Evolutionary conservation across 192 early-diverging fungal genomes (phyloP).

Genomic region (Coemansia sp.): DNA sequence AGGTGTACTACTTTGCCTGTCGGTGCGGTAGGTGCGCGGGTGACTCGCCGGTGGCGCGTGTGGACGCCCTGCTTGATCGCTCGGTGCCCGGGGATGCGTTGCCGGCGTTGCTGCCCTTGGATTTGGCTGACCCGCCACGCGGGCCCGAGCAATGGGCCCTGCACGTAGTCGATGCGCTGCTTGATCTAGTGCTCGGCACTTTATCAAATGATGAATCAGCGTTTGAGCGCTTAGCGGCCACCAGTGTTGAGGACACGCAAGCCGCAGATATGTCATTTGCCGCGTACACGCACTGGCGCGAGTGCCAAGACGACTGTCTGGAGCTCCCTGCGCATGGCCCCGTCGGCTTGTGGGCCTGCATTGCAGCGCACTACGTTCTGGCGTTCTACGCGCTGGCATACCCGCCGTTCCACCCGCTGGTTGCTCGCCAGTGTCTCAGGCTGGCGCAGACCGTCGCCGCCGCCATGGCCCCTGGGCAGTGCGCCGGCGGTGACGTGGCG

Average conservation of each 20-base stretch:
- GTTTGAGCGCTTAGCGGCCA: neutral
- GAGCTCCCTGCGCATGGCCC: slow-evolving; percentile 11
- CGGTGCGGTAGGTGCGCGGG: slow-evolving; percentile 23
- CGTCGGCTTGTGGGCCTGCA: slow-evolving; percentile 15
- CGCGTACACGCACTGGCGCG: slow-evolving; percentile 44
- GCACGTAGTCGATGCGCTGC: slow-evolving; percentile 3
- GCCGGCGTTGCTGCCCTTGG: slow-evolving; percentile 23
- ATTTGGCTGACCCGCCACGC: slow-evolving; percentile 15
- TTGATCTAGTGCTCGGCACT: neutral
- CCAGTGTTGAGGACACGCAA: no score
- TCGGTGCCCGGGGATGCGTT: neutral
- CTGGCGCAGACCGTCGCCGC: slow-evolving; percentile 30
- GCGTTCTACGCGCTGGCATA: slow-evolving; percentile 32
- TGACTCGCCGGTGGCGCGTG: neutral
- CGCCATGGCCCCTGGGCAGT: no score
- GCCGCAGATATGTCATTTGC: slow-evolving; percentile 30
- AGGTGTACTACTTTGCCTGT: slow-evolving; percentile 47
- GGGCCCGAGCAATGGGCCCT: slow-evolving; percentile 21
- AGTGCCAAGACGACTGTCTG: slow-evolving; percentile 48
- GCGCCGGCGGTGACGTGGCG: no score
- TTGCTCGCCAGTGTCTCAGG: slow-evolving; percentile 37
- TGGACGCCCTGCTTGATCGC: slow-evolving; percentile 31
- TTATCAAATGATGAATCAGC: neutral
- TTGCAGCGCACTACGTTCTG: slow-evolving; percentile 32
- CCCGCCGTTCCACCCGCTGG: slow-evolving; percentile 19